Conservation (phyloP, 768 basidiomycete genomes). For the Termitomyces sp. region DNA sequence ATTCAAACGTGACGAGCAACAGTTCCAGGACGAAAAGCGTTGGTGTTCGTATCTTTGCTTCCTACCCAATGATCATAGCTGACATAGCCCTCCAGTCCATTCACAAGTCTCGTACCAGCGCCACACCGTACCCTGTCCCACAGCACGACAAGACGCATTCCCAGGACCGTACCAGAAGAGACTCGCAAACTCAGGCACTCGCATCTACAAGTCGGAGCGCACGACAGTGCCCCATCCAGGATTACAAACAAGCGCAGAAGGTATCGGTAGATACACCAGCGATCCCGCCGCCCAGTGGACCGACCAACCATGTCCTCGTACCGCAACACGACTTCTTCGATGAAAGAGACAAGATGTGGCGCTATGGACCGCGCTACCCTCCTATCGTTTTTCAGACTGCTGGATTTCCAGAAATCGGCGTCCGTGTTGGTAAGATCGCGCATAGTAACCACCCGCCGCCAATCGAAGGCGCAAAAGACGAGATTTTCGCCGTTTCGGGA, state of each 20-base stretch:
- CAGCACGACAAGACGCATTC: constrained; percentile 10
- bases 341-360: constrained; percentile 6
- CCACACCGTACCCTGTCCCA: constrained; percentile 4
- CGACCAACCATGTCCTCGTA: constrained; percentile 20
- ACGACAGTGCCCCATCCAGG: background rate
- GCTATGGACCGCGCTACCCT: constrained; percentile 12
- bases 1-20: background rate
- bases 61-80: background rate
- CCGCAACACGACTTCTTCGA: constrained; percentile 20
- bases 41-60: constrained; percentile 2
- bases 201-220: constrained; percentile 3
- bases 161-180: constrained; percentile 1
- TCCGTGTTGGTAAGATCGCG: constrained; percentile 23
- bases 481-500: constrained; percentile 11
- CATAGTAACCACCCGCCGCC: constrained; percentile 9
- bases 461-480: constrained; percentile 17
- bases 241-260: background rate
- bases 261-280: background rate
- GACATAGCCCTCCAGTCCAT: constrained; percentile 7
- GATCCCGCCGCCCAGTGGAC: constrained; percentile 9
- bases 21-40: constrained; percentile 1
- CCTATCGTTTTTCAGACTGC: constrained; percentile 25
- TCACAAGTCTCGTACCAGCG: background rate
- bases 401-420: constrained; percentile 22
- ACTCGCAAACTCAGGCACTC: constrained; percentile 7